Base-by-base conservation (phyloP, 164 flowering plant species). In the Chloranthus sessilifolius region DNA sequence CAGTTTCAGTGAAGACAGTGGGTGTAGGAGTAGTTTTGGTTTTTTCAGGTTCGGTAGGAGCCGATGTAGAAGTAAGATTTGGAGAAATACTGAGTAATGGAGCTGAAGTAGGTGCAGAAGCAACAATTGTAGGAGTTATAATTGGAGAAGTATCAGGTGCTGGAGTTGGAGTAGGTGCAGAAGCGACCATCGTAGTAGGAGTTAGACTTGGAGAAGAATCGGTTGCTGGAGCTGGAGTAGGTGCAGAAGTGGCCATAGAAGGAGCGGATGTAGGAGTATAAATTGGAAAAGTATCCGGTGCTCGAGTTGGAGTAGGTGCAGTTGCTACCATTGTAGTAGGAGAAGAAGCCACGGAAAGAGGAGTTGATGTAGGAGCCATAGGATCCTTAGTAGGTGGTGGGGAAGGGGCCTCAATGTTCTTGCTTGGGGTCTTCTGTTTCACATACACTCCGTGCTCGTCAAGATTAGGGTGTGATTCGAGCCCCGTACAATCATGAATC, bases 401-500 rank as follows among this genome's bases (percentile, higher is more conserved):
- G 10, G 34, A 30, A 30, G 34, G n/a, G n/a, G n/a, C n/a, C n/a
- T n/a, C n/a, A n/a, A n/a, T n/a, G n/a, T n/a, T n/a, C n/a, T n/a
- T n/a, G n/a, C n/a, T n/a, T n/a, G n/a, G n/a, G 5, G 10, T 41
- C 12, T 17, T 46, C 24, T 19, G n/a, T 7, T 29, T 29, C 15
- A 31, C 21, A 38, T 39, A 48, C 25, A 48, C 39, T 17, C 52
- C 40, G 12, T 48, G 27, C 7, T 0, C 11, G 19, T 48, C 52
- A 4, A 31, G 3, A 3, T 5, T 37, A 31, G 3, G 23, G 1
- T 1, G 3, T 3, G 2, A 5, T 2, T 30, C 7, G 7, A 48
- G 24, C 10, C 11, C 0, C 12, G 2, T 1, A 20, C 52, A 33
- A 1, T 33, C 4, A 3, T 20, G n/a, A 1, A 20, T 37, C 58